These are phyloP conservation scores for Aureobasidium sp. DNA, from an alignment of 2,329 filamentous ascomycete species.

Conservation along the genomic window DNA sequence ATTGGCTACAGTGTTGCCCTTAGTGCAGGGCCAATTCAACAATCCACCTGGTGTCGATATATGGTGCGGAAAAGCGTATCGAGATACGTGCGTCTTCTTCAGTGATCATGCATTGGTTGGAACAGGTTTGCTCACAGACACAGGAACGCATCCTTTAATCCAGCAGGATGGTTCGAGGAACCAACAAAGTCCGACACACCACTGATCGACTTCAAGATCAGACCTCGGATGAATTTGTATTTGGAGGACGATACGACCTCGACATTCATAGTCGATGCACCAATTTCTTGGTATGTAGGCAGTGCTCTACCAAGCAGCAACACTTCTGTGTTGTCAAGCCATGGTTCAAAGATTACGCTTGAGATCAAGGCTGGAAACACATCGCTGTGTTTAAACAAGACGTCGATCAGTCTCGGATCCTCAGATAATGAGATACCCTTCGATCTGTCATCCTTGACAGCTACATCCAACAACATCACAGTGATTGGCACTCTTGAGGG, in stretches of 20 bases:
- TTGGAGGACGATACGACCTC: conserved; percentile 32
- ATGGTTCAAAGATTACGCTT: conserved; percentile 17
- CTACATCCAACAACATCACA: conserved; percentile 30
- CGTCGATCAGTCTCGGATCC: conserved; percentile 30
- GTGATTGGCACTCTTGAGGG: conserved; percentile 26
- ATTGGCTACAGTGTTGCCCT: not conserved
- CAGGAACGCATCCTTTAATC: conserved; percentile 41
- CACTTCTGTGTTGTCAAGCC: not conserved
- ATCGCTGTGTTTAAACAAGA: conserved; percentile 18
- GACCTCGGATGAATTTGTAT: conserved; percentile 42
- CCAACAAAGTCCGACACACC: conserved; percentile 31
- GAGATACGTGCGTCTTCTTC: conserved; percentile 14
- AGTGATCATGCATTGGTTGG: not conserved
- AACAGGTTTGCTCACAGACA: not conserved
- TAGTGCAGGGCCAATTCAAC: conserved; percentile 17
- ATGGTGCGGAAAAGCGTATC: conserved; percentile 46
- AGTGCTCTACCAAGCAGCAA: conserved; percentile 17
- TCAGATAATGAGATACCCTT: conserved; percentile 28
- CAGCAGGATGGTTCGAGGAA: conserved; percentile 40
- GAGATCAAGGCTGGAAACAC: conserved; percentile 20
- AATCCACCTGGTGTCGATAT: conserved; percentile 35
- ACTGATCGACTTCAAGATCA: conserved; percentile 38
- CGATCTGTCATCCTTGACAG: conserved; percentile 21
- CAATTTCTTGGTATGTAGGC: conserved; percentile 34
- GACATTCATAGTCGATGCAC: conserved; percentile 37